Evolutionary conservation across 345 rosid species (phyloP).

Genomic region (Euphorbia pulcherrima): DNA sequence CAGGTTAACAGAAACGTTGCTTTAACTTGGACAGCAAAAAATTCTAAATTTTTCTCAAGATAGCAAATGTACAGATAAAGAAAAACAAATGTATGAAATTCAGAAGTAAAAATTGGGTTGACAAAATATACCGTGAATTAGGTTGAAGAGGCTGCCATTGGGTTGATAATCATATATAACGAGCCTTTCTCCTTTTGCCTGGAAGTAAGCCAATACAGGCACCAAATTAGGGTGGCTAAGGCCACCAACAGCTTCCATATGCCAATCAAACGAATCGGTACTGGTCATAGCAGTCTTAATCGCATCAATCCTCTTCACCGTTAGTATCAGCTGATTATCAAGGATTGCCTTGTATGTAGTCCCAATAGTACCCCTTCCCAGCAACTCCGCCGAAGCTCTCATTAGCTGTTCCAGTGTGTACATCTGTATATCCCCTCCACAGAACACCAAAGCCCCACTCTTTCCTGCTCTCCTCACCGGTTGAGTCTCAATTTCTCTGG

Average conservation of each 20-base stretch:
- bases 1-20: background rate
- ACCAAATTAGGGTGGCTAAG: conserved; percentile 71
- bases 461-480: conserved; percentile 26
- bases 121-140: conserved; percentile 65
- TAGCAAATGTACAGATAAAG: background rate
- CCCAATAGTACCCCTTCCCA: conserved; percentile 82
- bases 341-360: conserved; percentile 84
- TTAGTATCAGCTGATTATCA: conserved; percentile 64
- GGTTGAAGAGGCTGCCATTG: conserved; percentile 84
- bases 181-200: conserved; percentile 82
- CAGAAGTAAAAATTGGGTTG: background rate
- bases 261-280: conserved; percentile 58
- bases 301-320: conserved; percentile 79
- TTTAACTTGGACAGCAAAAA: background rate
- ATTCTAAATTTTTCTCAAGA: background rate
- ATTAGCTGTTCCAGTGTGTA: conserved; percentile 78
- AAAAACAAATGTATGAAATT: background rate
- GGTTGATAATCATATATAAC: conserved; percentile 78
- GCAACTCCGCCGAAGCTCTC: conserved; percentile 90
- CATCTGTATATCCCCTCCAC: conserved; percentile 41
- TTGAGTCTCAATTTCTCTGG: conserved; percentile 20
- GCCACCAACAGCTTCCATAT: conserved; percentile 71
- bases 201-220: conserved; percentile 67
- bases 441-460: conserved; percentile 62
- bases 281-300: conserved; percentile 65